Evolutionary conservation across 202 grass and related monocot genomes (phyloP).

Genomic region (Saccharum hybrid): DNA sequence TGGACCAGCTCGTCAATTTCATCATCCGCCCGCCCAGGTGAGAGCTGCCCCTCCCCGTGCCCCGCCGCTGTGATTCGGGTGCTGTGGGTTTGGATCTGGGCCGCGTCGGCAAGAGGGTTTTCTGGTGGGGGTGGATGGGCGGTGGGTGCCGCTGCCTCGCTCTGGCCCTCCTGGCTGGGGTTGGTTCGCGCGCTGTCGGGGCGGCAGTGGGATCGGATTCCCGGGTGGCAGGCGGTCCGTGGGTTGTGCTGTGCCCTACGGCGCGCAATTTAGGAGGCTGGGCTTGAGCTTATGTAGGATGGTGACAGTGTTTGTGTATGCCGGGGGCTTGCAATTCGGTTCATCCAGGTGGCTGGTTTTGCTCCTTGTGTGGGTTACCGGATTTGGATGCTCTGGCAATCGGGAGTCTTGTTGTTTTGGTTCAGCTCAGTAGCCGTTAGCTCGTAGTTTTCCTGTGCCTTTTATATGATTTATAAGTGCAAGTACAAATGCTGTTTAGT

Average conservation of each 20-base stretch:
- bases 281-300: not conserved
- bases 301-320: not conserved
- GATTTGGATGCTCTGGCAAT: not conserved
- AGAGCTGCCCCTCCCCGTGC: slow-evolving; percentile 22
- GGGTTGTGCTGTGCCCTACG: not conserved
- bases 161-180: too few species aligned
- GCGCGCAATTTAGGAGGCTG: slow-evolving; percentile 8
- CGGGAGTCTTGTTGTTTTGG: not conserved
- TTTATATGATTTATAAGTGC: not conserved
- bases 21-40: slow-evolving; percentile 99
- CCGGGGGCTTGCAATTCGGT: slow-evolving; percentile 15
- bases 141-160: not conserved
- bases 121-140: not conserved
- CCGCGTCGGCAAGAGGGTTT: not conserved
- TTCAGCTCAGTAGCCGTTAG: not conserved
- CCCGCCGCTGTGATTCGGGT: slow-evolving; percentile 22
- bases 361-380: not conserved
- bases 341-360: not conserved
- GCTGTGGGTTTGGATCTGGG: slow-evolving; percentile 50
- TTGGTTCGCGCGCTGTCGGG: not conserved
- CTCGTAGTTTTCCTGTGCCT: not conserved
- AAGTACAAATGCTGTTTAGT: not conserved
- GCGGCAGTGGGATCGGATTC: not conserved
- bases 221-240: not conserved
- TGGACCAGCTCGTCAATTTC: slow-evolving; percentile 99